A percentile compares a stretch with the other conserved stretches of the same genome.
Conservation (phyloP, 331 rosid genomes). For the Stylosanthes scabra region DNA sequence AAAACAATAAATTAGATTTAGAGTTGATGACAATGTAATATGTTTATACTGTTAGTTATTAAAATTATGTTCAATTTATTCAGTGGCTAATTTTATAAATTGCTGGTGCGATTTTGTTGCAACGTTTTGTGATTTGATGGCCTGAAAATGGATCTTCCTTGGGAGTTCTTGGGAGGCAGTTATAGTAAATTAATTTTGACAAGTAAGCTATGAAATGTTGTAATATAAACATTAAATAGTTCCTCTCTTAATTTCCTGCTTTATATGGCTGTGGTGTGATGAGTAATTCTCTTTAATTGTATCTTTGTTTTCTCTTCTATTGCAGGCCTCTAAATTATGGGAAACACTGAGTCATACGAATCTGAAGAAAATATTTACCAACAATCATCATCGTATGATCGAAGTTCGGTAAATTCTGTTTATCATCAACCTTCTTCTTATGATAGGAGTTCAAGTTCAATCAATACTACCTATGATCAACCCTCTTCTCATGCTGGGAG, state of each 20-base stretch:
- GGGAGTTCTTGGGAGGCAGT: neutral
- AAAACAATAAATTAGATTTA: too few species aligned
- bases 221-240: neutral
- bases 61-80: neutral
- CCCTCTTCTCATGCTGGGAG: slow-evolving; percentile 41
- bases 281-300: slow-evolving; percentile 8
- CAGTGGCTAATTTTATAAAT: neutral
- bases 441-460: slow-evolving; percentile 48
- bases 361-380: slow-evolving; percentile 40
- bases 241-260: too few species aligned
- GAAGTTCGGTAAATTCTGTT: slow-evolving; percentile 47
- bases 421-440: slow-evolving; percentile 31
- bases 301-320: too few species aligned
- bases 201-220: neutral
- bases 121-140: neutral
- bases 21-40: too few species aligned
- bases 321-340: slow-evolving; percentile 70
- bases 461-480: slow-evolving; percentile 34
- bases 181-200: neutral
- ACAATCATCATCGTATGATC: slow-evolving; percentile 50
- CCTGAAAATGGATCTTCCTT: slow-evolving; percentile 9
- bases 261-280: neutral
- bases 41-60: neutral
- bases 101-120: slow-evolving; percentile 9
- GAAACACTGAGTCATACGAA: slow-evolving; percentile 69